Evolutionary conservation across 2,329 filamentous ascomycete genomes (phyloP).

Genomic region (Claviceps pazoutovae): DNA sequence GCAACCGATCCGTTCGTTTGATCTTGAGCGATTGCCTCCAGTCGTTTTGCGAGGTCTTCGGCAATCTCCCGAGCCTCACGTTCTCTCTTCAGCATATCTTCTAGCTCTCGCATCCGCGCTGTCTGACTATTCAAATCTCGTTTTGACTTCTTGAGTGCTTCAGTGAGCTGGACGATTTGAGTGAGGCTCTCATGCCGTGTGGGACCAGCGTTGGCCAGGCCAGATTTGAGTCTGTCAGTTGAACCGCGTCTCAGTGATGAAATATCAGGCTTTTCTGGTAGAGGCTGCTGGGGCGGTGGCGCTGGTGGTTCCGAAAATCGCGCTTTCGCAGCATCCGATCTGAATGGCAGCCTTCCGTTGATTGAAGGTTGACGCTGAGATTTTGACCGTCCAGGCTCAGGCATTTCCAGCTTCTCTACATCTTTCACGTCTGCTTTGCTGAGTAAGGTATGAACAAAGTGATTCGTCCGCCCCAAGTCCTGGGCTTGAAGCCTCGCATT

Average conservation of each 20-base stretch:
- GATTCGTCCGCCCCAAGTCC: constrained; percentile 68
- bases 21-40: constrained; percentile 40
- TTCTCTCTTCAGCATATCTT: constrained; percentile 60
- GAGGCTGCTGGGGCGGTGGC: constrained; percentile 80
- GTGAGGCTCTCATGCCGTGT: constrained; percentile 45
- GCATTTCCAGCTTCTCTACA: constrained; percentile 34
- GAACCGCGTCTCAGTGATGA: constrained; percentile 61
- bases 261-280: constrained; percentile 83
- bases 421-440: constrained; percentile 55
- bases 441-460: constrained; percentile 66
- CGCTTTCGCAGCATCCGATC: constrained; percentile 57
- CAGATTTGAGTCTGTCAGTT: constrained; percentile 57
- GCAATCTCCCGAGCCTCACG: constrained; percentile 68
- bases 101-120: constrained; percentile 65
- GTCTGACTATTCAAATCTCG: constrained; percentile 78
- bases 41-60: constrained; percentile 62
- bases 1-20: constrained; percentile 17
- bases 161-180: constrained; percentile 73
- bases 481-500: constrained; percentile 76
- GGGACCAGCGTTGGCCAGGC: constrained; percentile 39
- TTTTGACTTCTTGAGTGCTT: constrained; percentile 71
- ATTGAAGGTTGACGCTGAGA: constrained; percentile 26
- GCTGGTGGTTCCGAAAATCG: constrained; percentile 88
- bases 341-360: constrained; percentile 42
- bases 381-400: constrained; percentile 33